Evolutionary conservation across 2,329 filamentous ascomycete species (phyloP).

Genomic region (Phyllosticta citriasiana): DNA sequence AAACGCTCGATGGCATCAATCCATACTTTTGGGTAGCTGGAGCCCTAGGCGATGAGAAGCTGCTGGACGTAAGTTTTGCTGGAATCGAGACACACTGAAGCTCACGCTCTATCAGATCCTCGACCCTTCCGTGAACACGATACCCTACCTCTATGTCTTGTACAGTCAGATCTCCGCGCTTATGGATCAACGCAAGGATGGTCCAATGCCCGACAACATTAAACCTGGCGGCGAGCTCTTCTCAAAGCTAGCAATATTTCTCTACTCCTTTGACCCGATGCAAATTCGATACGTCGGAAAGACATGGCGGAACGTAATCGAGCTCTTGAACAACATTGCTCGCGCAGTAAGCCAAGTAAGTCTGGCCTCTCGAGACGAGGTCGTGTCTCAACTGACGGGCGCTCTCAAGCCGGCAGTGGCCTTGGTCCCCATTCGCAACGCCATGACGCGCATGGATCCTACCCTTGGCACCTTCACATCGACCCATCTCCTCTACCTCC

Average conservation of each 20-base stretch:
- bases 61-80: slow-evolving; percentile 24
- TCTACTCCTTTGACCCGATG: slow-evolving; percentile 41
- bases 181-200: slow-evolving; percentile 23
- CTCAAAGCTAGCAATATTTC: slow-evolving; percentile 39
- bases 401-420: slow-evolving; percentile 22
- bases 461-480: slow-evolving; percentile 56
- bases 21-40: slow-evolving; percentile 24
- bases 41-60: slow-evolving; percentile 29
- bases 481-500: slow-evolving; percentile 49
- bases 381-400: slow-evolving; percentile 9
- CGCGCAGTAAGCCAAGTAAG: slow-evolving; percentile 23
- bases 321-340: slow-evolving; percentile 26
- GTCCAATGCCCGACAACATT: background rate
- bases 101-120: slow-evolving; percentile 29
- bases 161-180: slow-evolving; percentile 35
- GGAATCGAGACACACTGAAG: background rate
- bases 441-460: slow-evolving; percentile 58
- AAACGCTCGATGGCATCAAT: slow-evolving; percentile 24
- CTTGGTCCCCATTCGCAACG: slow-evolving; percentile 35
- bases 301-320: slow-evolving; percentile 37
- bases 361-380: background rate
- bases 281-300: slow-evolving; percentile 46
- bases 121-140: slow-evolving; percentile 48
- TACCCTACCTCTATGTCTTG: slow-evolving; percentile 49
- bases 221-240: slow-evolving; percentile 38